Evolutionary conservation across 371 early-diverging fungal species (phyloP), one percentile per base, ranked within the genome.

Genomic region (Rhizopus sp.): DNA sequence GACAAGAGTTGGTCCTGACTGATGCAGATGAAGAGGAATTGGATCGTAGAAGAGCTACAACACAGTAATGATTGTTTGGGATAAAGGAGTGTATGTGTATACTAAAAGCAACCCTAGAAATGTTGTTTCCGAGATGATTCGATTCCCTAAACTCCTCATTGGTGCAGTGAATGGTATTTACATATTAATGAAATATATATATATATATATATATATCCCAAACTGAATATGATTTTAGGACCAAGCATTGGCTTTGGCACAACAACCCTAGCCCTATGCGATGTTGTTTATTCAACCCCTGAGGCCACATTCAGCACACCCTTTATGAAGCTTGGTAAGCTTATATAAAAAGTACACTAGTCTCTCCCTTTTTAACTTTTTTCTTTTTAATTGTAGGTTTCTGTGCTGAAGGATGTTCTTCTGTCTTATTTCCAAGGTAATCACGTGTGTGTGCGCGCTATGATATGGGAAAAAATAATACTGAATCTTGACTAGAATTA

Each of bases 201-300:
- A n/a, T n/a, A n/a, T n/a, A n/a, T n/a, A n/a, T 23, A 23, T 23
- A 23, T 13, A 15, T n/a, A 5, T 35, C 12, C 7, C 31, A n/a
- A 47, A 32, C n/a, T 7, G 13, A 10, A 37, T 34, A 50, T 16
- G 4, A 59, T n/a, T 17, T 2, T 46, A 46, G 86, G 90, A 2
- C 87, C 86, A 29, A 84, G 85, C 4, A 80, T 88, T 53, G 90
- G 90, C 31, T 87, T 87, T 62, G 90, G 81, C n/a, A 77, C 80
- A 44, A 89, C 91, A 2, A 84, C 85, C 4, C 59, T 84, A 31
- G 86, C 84, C 0, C 78, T 88, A 7, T 88, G 85, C 65, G 91
- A 90, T 70, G 80, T 88, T 13, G 80, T 89, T 16, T 86, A 88
- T 48, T 57, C 87, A 4, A 75, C 77, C 7, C 78, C 83, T 32